phyloP scores from a whole-genome alignment of 768 basidiomycete genomes.

The Tricholomella constricta region DNA sequence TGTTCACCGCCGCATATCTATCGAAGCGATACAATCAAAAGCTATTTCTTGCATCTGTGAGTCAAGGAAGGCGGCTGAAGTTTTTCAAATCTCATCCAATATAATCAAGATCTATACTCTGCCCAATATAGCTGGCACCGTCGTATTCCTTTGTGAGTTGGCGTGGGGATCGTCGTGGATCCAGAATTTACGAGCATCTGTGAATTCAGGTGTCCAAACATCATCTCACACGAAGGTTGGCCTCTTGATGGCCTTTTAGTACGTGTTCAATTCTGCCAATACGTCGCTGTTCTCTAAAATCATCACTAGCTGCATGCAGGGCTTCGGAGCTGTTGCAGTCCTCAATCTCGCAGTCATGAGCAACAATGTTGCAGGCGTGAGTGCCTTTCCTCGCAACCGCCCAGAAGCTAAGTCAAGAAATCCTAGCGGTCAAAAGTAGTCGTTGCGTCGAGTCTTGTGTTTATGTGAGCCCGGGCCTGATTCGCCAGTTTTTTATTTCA shows the following conservation, averaged over 20 bases:
- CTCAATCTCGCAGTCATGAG: conserved; percentile 50
- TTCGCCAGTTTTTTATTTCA: background rate
- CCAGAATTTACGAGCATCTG: background rate
- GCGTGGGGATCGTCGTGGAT: background rate
- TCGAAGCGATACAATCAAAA: conserved; percentile 46
- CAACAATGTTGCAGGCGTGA: conserved; percentile 45
- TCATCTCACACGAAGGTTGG: conserved; percentile 43
- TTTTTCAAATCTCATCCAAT: background rate
- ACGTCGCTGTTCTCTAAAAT: background rate
- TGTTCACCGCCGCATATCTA: conserved; percentile 45
- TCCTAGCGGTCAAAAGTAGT: conserved; percentile 49
- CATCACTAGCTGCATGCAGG: conserved; percentile 41
- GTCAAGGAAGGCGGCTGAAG: conserved; percentile 9
- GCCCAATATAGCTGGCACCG: conserved; percentile 50
- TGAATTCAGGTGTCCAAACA: conserved; percentile 37
- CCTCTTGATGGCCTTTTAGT: conserved; percentile 52
- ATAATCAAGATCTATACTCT: conserved; percentile 42
- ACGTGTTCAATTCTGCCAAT: conserved; percentile 16
- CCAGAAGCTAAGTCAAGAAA: too few species aligned
- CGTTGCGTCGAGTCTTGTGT: conserved; percentile 48
- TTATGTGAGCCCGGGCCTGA: conserved; percentile 32
- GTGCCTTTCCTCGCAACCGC: conserved; percentile 6
- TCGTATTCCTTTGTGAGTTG: conserved; percentile 44
- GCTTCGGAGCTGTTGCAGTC: conserved; percentile 47
- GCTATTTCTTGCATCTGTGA: conserved; percentile 44